Conservation (phyloP, 208 protist genomes). For the Lotmaria passim region DNA sequence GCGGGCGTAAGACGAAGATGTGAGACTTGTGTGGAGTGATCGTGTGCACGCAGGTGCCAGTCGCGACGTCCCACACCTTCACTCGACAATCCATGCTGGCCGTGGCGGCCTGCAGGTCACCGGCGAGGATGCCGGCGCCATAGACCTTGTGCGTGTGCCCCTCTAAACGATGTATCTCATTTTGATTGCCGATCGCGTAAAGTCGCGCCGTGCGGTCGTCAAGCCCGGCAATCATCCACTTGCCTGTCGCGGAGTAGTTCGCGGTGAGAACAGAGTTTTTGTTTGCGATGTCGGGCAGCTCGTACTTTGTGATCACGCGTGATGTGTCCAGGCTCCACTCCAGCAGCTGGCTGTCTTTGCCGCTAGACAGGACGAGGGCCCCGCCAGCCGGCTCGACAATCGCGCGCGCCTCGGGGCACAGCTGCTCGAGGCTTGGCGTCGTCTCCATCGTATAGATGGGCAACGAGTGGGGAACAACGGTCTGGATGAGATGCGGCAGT, state of each 20-base stretch:
- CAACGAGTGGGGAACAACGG: conserved; percentile 35
- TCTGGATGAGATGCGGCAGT: conserved; percentile 35
- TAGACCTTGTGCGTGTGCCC: conserved; percentile 74
- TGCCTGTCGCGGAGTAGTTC: conserved; percentile 26
- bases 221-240: conserved; percentile 36
- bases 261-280: conserved; percentile 33
- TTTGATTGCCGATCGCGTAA: conserved; percentile 32
- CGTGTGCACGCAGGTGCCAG: conserved; percentile 30
- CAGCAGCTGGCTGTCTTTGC: conserved; percentile 32
- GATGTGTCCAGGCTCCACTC: conserved; percentile 37
- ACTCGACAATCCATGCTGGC: conserved; percentile 64
- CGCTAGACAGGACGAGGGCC: conserved; percentile 32
- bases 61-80: conserved; percentile 64
- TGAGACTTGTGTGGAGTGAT: conserved; percentile 44
- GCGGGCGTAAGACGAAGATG: conserved; percentile 65
- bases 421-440: conserved; percentile 19
- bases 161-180: conserved; percentile 29
- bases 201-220: conserved; percentile 41
- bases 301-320: conserved; percentile 30
- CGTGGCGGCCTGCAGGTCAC: conserved; percentile 44
- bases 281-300: conserved; percentile 17
- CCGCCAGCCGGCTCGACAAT: conserved; percentile 19
- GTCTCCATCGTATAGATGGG: conserved; percentile 55
- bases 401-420: conserved; percentile 24
- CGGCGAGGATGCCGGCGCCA: conserved; percentile 42